Evolutionary conservation across 1,284 basidiomycete genomes (phyloP).

Genomic region (Cutaneotrichosporon cavernicola): DNA sequence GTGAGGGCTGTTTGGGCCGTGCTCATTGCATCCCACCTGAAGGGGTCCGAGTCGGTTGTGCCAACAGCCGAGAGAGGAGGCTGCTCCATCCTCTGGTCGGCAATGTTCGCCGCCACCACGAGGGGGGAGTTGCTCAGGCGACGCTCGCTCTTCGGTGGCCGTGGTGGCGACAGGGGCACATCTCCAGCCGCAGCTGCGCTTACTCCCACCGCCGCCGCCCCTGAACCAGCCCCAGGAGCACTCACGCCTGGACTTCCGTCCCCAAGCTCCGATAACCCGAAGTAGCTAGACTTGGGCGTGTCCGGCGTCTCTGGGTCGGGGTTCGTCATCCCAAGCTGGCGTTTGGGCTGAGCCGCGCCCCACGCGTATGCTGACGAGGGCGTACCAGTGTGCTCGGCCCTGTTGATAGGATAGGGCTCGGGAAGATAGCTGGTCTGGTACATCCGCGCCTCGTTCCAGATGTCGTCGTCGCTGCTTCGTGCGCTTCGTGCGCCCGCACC

Average conservation of each 20-base stretch:
- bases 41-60: not conserved
- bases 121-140: not conserved
- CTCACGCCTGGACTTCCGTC: not conserved
- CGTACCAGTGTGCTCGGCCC: not conserved
- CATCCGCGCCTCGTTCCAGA: slow-evolving; percentile 2
- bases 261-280: not conserved
- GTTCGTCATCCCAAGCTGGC: slow-evolving; percentile 4
- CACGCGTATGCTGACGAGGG: not conserved
- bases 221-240: not conserved
- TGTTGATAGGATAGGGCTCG: not conserved
- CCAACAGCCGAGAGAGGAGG: not conserved
- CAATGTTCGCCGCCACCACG: not conserved
- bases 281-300: not conserved
- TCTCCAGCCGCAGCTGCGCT: no score
- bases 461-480: not conserved
- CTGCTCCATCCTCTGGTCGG: not conserved
- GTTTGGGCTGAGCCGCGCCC: not conserved
- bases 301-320: slow-evolving; percentile 5
- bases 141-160: not conserved
- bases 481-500: not conserved
- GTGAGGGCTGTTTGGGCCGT: not conserved
- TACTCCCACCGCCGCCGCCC: no score
- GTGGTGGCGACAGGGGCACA: not conserved
- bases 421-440: slow-evolving; percentile 1
- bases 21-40: not conserved